phyloP scores from a whole-genome alignment of 495 filamentous ascomycete species.

The Hypoxylon rickii region DNA sequence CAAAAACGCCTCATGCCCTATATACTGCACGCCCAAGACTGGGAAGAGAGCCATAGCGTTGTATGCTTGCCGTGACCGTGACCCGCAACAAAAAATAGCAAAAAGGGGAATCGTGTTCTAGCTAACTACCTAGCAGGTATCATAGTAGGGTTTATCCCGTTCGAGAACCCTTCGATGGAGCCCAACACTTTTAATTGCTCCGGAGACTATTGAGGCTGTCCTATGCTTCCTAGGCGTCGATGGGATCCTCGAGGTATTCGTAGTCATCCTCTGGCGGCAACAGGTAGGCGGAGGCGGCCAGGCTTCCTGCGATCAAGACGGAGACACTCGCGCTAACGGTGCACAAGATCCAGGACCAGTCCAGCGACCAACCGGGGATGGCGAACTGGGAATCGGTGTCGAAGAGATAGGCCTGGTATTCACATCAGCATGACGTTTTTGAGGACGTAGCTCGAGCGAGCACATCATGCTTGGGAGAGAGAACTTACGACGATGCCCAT shows the following conservation, averaged over 20 bases:
- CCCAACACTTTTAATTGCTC: not conserved
- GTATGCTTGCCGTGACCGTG: constrained; percentile 10
- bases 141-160: too few relatives aligned
- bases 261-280: constrained; percentile 86
- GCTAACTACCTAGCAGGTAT: not conserved
- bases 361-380: constrained; percentile 78
- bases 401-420: constrained; percentile 72
- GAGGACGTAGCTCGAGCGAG: too few relatives aligned
- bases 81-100: not conserved
- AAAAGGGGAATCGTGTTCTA: constrained; percentile 3
- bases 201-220: not conserved
- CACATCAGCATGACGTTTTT: not conserved
- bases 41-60: constrained; percentile 1
- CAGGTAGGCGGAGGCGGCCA: constrained; percentile 66
- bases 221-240: constrained; percentile 26
- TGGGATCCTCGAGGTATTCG: constrained; percentile 59
- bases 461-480: too few relatives aligned
- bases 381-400: constrained; percentile 86
- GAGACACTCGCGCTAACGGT: constrained; percentile 72
- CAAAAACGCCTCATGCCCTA: constrained; percentile 30
- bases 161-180: not conserved
- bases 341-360: constrained; percentile 76
- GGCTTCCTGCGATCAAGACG: constrained; percentile 61
- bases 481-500: constrained; percentile 80
- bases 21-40: constrained; percentile 19